Evolutionary conservation across 2,329 filamentous ascomycete species (phyloP), one percentile per base, ranked within the genome.

Genomic region (Trichoderma sp.): DNA sequence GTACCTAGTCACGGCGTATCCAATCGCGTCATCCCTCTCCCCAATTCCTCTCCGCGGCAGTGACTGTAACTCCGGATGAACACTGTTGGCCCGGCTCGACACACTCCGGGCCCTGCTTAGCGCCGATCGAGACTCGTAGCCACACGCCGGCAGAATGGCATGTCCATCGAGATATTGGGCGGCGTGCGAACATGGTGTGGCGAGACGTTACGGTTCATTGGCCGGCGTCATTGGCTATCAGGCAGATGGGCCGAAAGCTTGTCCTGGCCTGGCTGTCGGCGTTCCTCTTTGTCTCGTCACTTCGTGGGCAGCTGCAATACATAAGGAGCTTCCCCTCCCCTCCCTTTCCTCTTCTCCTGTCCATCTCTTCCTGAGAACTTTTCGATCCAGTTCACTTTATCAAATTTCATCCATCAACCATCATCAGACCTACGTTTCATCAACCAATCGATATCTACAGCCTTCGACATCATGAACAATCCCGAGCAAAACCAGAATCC

Each of bases 401-500:
- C 50, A 51, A 34, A n/a, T 3, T n/a, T 15, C 17, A 14, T 19
- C 15, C 15, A 39, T 1, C 34, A n/a, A 24, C 19, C 30, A 54
- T 19, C 30, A 0, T 3, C 17, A 39, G n/a, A 34, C 4, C 14
- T 26, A 7, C 19, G 10, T 15, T 45, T 28, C 15, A 65, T 17
- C 7, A 9, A 15, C 24, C 19, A 34, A 47, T 39, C 34, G 19
- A 45, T 0, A 41, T 24, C 28, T 7, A 1, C 1, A 19, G n/a
- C 14, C 10, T 12, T 43, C 51, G 28, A 28, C 65, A 59, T 24
- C 21, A 67, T 67, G 63, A 65, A 59, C 52, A 66, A 54, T 21
- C 47, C 72, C 62, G 72, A 76, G 62, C 66, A 71, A 60, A 72
- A 65, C 34, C 72, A 73, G 62, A 64, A 65, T 59, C 63, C 56